These are phyloP conservation scores for Periconia digitata DNA, from an alignment of 2,329 filamentous ascomycete species.

Conservation along the genomic window DNA sequence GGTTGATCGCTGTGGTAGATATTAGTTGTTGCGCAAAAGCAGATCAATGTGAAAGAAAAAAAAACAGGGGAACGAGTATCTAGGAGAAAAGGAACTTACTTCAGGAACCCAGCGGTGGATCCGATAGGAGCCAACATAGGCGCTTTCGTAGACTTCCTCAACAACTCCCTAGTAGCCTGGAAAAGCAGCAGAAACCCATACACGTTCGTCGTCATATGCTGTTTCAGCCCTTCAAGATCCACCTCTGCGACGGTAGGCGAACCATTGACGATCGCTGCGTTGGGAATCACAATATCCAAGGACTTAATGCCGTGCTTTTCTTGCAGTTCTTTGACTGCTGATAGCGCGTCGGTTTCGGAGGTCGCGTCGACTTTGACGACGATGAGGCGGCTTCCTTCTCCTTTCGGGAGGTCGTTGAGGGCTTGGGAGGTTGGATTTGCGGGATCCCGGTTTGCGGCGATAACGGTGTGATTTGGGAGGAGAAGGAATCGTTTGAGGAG, in stretches of 20 bases:
- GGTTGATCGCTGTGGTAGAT: slow-evolving; percentile 5
- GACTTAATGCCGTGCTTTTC: slow-evolving; percentile 7
- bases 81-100: not conserved
- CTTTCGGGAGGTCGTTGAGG: slow-evolving; percentile 23
- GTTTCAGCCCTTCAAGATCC: slow-evolving; percentile 4
- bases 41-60: not conserved
- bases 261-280: not conserved
- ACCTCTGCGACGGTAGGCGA: slow-evolving; percentile 3
- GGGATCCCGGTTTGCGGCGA: slow-evolving; percentile 44
- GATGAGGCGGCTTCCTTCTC: slow-evolving; percentile 3
- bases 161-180: slow-evolving; percentile 12
- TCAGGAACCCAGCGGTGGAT: not conserved
- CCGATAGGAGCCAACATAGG: slow-evolving; percentile 1
- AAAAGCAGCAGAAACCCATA: slow-evolving; percentile 14
- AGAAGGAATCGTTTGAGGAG: slow-evolving; percentile 32
- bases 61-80: not conserved
- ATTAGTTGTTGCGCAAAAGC: not conserved
- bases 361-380: slow-evolving; percentile 14
- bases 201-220: slow-evolving; percentile 14
- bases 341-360: slow-evolving; percentile 6
- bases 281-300: slow-evolving; percentile 17
- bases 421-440: slow-evolving; percentile 20
- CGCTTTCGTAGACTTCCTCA: slow-evolving; percentile 9
- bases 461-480: slow-evolving; percentile 42
- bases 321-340: slow-evolving; percentile 6